phyloP scores from a whole-genome alignment of 805 yeast species.

The Pichia membranifaciens region DNA sequence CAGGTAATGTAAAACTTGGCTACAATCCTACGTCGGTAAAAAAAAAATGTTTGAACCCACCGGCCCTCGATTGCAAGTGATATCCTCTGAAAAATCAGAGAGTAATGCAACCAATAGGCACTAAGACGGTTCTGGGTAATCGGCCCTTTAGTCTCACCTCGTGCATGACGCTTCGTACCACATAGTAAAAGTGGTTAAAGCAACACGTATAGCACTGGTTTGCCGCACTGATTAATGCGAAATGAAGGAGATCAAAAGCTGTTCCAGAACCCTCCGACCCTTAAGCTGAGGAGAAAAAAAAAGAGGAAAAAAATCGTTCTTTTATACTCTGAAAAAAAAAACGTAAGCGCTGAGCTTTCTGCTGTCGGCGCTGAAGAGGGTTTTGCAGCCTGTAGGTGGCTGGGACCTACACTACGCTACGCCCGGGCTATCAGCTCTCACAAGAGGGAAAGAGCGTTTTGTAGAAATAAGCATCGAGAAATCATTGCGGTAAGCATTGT shows the following conservation, averaged over 20 bases:
- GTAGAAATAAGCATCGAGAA: too few species aligned
- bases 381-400: too few species aligned
- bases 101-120: slow-evolving; percentile 47
- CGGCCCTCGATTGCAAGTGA: slow-evolving; percentile 48
- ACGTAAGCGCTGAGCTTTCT: too few species aligned
- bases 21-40: too few species aligned
- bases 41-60: slow-evolving; percentile 50
- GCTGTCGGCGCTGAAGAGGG: too few species aligned
- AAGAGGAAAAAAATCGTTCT: slow-evolving; percentile 5
- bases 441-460: too few species aligned
- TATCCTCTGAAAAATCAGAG: slow-evolving; percentile 6
- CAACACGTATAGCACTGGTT: slow-evolving; percentile 73
- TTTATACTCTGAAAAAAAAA: too few species aligned
- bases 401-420: too few species aligned
- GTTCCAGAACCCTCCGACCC: not conserved
- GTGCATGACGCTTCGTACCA: slow-evolving; percentile 57
- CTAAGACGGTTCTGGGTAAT: slow-evolving; percentile 52
- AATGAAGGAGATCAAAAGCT: slow-evolving; percentile 18
- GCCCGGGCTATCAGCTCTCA: too few species aligned
- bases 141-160: slow-evolving; percentile 50
- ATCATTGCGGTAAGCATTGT: too few species aligned
- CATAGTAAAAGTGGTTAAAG: slow-evolving; percentile 38
- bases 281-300: not conserved
- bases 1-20: too few species aligned
- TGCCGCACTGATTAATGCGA: slow-evolving; percentile 54